phyloP scores from a whole-genome alignment of 768 basidiomycete species.

The Phanerochaete carnosa region DNA sequence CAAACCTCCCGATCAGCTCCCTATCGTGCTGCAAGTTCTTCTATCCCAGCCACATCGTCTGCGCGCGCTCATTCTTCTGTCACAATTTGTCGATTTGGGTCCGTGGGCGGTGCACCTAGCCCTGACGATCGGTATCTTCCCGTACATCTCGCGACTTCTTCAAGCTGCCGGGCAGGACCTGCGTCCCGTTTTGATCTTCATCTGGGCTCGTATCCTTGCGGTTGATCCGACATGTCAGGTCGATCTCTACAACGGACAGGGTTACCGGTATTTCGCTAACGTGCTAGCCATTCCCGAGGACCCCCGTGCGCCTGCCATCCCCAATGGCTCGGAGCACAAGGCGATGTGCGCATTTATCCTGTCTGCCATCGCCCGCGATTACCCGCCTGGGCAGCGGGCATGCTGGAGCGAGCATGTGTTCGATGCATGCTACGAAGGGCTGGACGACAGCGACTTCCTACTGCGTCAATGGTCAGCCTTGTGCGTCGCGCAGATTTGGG shows the following conservation, averaged over 20 bases:
- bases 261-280: constrained; percentile 83
- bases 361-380: constrained; percentile 85
- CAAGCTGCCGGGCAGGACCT: constrained; percentile 94
- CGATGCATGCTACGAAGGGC: constrained; percentile 78
- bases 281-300: constrained; percentile 72
- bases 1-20: constrained; percentile 94
- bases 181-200: constrained; percentile 97
- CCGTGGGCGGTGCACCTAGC: constrained; percentile 99
- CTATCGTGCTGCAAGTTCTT: constrained; percentile 95
- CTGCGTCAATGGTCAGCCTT: constrained; percentile 92
- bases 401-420: constrained; percentile 82
- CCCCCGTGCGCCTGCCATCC: constrained; percentile 49
- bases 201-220: constrained; percentile 96
- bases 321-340: constrained; percentile 92
- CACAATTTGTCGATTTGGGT: constrained; percentile 96
- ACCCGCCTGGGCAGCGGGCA: constrained; percentile 80
- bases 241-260: constrained; percentile 80
- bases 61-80: constrained; percentile 90
- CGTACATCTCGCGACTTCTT: constrained; percentile 94
- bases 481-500: constrained; percentile 96
- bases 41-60: constrained; percentile 95
- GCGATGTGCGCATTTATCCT: constrained; percentile 99
- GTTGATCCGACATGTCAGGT: constrained; percentile 93
- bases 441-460: constrained; percentile 89
- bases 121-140: constrained; percentile 95